Evolutionary conservation across 208 protist species (phyloP).

Genomic region (Trypanosoma theileri): DNA sequence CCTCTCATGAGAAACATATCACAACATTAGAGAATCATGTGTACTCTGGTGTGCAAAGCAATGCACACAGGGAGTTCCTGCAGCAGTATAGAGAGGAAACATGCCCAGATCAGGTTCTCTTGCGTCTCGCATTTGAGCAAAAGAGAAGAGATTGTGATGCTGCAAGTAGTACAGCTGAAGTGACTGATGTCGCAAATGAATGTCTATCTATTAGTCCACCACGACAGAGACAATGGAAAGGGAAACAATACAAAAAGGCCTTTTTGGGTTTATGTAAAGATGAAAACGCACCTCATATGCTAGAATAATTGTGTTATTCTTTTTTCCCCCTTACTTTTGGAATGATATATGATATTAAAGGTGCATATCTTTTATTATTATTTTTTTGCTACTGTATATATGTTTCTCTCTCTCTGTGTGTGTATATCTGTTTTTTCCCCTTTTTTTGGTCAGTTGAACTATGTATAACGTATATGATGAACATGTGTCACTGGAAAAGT

Average conservation of each 20-base stretch:
- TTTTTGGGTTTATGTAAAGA: neutral
- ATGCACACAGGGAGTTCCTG: conserved; percentile 14
- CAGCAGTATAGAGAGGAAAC: conserved; percentile 4
- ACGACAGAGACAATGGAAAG: conserved; percentile 6
- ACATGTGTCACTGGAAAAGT: no score
- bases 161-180: neutral
- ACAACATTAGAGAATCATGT: conserved; percentile 12
- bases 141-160: neutral
- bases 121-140: conserved; percentile 10
- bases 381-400: conserved; percentile 3
- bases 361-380: neutral
- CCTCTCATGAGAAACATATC: neutral
- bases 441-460: no score
- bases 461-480: no score
- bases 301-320: neutral
- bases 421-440: no score
- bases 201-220: no score
- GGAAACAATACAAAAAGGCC: conserved; percentile 8
- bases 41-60: neutral
- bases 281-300: neutral
- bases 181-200: neutral
- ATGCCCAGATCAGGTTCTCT: neutral
- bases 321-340: neutral
- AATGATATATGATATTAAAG: no score
- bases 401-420: no score